Conservation (phyloP, 306 rosid genomes). For the Inga oerstediana region DNA sequence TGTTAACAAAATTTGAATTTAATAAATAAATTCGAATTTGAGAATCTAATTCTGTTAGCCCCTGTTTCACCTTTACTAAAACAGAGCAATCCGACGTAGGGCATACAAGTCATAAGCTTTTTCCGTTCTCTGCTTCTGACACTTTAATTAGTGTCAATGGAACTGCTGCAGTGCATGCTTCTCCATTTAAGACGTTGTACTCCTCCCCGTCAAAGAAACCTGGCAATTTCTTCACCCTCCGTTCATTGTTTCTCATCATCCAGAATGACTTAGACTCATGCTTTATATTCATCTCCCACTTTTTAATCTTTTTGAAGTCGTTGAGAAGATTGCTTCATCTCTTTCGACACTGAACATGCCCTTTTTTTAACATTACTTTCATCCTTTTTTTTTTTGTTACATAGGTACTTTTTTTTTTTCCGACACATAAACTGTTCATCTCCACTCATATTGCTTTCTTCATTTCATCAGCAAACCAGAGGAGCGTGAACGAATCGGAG, state of each 20-base stretch:
- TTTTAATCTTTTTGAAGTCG: constrained; percentile 57
- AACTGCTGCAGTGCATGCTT: constrained; percentile 35
- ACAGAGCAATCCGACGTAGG: too few relatives aligned
- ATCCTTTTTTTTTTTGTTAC: too few relatives aligned
- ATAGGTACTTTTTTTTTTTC: too few relatives aligned
- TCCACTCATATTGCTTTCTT: too few relatives aligned
- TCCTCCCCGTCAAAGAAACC: constrained; percentile 51
- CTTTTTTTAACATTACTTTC: constrained; percentile 17
- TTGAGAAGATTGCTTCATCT: constrained; percentile 56
- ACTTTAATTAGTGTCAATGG: constrained; percentile 38
- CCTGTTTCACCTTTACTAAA: too few relatives aligned
- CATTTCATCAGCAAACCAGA: constrained; percentile 25
- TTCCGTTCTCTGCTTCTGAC: constrained; percentile 25
- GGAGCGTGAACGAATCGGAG: constrained; percentile 63
- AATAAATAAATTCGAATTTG: too few relatives aligned
- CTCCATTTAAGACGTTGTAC: constrained; percentile 44
- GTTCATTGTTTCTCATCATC: constrained; percentile 45
- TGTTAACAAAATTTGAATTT: too few relatives aligned
- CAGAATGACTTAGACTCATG: constrained; percentile 47
- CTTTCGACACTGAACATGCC: constrained; percentile 48
- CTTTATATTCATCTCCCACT: constrained; percentile 39
- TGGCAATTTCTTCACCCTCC: constrained; percentile 46
- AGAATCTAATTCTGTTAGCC: too few relatives aligned
- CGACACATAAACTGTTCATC: too few relatives aligned
- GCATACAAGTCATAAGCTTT: neutral